A percentile compares a stretch with the other conserved stretches of the same genome.
These are phyloP conservation scores for Smittium culicis DNA, from an alignment of 371 early-diverging fungal species.

Conservation along the genomic window DNA sequence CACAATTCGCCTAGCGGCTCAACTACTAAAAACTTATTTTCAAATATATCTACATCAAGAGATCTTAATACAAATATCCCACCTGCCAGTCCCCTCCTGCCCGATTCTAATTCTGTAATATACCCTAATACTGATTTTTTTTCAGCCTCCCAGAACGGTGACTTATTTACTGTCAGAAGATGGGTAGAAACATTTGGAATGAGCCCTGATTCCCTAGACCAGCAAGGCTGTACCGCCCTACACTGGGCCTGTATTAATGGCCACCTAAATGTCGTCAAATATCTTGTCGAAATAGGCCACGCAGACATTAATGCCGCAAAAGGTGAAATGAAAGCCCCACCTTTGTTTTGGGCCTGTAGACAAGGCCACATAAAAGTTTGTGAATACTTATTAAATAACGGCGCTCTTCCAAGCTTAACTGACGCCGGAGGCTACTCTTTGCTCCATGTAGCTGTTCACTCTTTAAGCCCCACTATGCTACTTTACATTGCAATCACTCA, in stretches of 20 bases:
- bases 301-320: conserved; percentile 61
- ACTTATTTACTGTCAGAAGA: conserved; percentile 37
- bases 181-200: conserved; percentile 38
- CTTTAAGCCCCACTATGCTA: conserved; percentile 58
- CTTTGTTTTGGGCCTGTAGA: conserved; percentile 80
- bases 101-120: neutral
- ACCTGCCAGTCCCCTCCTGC: neutral
- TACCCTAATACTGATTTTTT: conserved; percentile 13
- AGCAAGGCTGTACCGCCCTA: conserved; percentile 50
- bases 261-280: conserved; percentile 54
- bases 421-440: conserved; percentile 84
- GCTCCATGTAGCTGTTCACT: conserved; percentile 84
- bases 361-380: conserved; percentile 61
- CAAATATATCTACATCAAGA: neutral
- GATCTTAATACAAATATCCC: neutral
- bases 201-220: conserved; percentile 39
- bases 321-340: conserved; percentile 65
- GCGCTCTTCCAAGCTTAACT: conserved; percentile 53
- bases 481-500: conserved; percentile 42
- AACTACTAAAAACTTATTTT: neutral
- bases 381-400: conserved; percentile 52
- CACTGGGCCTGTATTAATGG: conserved; percentile 74
- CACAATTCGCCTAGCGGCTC: neutral
- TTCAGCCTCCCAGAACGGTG: conserved; percentile 50
- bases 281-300: conserved; percentile 55